Conservation (phyloP, 306 rosid species). For the Castanospermum australe region DNA sequence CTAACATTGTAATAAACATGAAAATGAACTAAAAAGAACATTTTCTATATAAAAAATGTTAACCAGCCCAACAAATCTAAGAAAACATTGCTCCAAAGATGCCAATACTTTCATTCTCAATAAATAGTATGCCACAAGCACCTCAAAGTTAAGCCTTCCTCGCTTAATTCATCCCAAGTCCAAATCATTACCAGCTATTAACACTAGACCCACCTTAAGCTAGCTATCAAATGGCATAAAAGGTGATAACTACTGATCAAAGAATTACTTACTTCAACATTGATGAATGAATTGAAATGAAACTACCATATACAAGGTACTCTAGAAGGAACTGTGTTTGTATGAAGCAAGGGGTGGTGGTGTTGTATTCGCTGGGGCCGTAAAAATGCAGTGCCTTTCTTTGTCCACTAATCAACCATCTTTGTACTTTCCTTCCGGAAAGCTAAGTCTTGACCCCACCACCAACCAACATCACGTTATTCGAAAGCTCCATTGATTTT, state of each 20-base stretch:
- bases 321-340: neutral
- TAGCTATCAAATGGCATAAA: neutral
- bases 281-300: neutral
- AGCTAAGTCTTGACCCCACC: constrained; percentile 8
- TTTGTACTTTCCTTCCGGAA: constrained; percentile 14
- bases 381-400: constrained; percentile 11
- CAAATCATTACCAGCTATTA: too few species aligned
- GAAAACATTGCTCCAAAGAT: neutral
- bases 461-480: constrained; percentile 30
- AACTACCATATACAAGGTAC: neutral
- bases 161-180: neutral
- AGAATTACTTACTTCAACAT: neutral
- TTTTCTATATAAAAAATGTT: neutral
- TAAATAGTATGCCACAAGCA: neutral
- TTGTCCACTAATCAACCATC: neutral
- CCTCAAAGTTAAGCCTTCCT: neutral
- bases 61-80: neutral
- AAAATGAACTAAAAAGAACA: neutral
- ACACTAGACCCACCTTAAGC: too few species aligned
- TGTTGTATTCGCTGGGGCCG: neutral
- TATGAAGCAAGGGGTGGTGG: neutral
- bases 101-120: neutral
- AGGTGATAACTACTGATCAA: neutral
- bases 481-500: constrained; percentile 1
- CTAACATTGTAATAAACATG: neutral